These are phyloP conservation scores for Verticillium klebahnii DNA, from an alignment of 2,329 filamentous ascomycete species.

Conservation along the genomic window DNA sequence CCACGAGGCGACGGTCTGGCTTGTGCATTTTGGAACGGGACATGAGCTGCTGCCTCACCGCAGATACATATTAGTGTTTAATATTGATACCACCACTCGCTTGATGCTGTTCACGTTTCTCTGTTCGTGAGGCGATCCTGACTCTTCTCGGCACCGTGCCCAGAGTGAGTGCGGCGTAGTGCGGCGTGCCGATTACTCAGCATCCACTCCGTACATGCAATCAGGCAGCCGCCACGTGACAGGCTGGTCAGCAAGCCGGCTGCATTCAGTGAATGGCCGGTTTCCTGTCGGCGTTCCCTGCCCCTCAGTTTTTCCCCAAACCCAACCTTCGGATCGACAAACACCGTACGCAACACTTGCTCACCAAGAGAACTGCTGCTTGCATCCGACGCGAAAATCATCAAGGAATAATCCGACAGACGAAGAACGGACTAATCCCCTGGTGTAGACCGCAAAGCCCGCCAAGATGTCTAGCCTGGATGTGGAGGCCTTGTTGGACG, in stretches of 20 bases:
- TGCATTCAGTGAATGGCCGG: neutral
- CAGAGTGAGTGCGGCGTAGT: too few species aligned
- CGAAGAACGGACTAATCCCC: neutral
- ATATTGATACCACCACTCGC: constrained; percentile 1
- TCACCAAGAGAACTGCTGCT: neutral
- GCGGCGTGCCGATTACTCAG: too few species aligned
- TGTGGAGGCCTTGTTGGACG: constrained; percentile 88
- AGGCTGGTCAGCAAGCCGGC: neutral
- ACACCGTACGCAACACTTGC: neutral
- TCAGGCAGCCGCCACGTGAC: neutral
- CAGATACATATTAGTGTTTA: constrained; percentile 2
- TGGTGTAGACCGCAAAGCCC: neutral
- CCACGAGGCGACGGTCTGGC: neutral
- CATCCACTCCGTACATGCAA: neutral
- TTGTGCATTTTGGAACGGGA: neutral
- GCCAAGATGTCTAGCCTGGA: constrained; percentile 52
- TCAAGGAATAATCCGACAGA: neutral
- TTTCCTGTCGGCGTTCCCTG: neutral
- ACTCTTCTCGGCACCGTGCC: too few species aligned
- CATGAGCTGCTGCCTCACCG: neutral
- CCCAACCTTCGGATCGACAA: neutral
- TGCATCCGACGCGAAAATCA: neutral
- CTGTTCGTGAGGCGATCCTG: too few species aligned
- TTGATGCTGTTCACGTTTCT: neutral
- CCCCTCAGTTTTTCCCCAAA: neutral